Conservation (phyloP, 495 filamentous ascomycete genomes). For the Friedmanniomyces endolithicus region DNA sequence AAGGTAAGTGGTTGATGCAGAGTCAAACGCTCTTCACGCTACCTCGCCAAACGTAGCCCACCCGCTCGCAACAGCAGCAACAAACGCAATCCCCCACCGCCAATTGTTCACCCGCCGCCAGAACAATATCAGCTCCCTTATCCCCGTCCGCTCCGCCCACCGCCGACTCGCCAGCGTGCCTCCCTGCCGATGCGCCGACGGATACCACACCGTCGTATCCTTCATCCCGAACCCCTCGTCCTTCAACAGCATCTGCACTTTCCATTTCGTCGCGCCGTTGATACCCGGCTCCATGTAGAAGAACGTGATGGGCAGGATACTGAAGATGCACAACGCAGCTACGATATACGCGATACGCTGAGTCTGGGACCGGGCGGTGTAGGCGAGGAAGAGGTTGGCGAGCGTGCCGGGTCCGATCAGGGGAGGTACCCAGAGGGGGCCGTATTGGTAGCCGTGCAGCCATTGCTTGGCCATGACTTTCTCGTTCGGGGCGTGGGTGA, state of each 20-base stretch:
- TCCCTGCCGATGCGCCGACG: slow-evolving; percentile 18
- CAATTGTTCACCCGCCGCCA: slow-evolving; percentile 19
- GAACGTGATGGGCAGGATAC: slow-evolving; percentile 26
- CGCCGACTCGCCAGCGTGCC: slow-evolving; percentile 10
- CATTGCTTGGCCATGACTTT: slow-evolving; percentile 27
- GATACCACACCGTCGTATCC: slow-evolving; percentile 14
- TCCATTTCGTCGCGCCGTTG: slow-evolving; percentile 27
- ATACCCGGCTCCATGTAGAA: slow-evolving; percentile 24
- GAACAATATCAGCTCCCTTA: slow-evolving; percentile 20
- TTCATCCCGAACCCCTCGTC: slow-evolving; percentile 23
- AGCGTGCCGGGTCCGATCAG: slow-evolving; percentile 22
- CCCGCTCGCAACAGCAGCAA: slow-evolving; percentile 14
- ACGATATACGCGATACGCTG: slow-evolving; percentile 5
- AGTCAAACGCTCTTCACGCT: neutral
- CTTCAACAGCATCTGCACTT: slow-evolving; percentile 24
- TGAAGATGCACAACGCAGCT: slow-evolving; percentile 18
- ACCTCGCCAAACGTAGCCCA: slow-evolving; percentile 12
- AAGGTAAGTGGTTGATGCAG: neutral
- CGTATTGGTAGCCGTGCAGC: slow-evolving; percentile 24
- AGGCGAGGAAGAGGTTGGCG: slow-evolving; percentile 18
- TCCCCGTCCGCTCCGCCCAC: slow-evolving; percentile 21
- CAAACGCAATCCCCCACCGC: slow-evolving; percentile 12
- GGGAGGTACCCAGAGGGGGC: slow-evolving; percentile 24
- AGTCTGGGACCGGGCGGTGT: neutral
- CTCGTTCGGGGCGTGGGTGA: slow-evolving; percentile 18